Evolutionary conservation across 208 protist species (phyloP).

Genomic region (Vickermania ingenoplastis): DNA sequence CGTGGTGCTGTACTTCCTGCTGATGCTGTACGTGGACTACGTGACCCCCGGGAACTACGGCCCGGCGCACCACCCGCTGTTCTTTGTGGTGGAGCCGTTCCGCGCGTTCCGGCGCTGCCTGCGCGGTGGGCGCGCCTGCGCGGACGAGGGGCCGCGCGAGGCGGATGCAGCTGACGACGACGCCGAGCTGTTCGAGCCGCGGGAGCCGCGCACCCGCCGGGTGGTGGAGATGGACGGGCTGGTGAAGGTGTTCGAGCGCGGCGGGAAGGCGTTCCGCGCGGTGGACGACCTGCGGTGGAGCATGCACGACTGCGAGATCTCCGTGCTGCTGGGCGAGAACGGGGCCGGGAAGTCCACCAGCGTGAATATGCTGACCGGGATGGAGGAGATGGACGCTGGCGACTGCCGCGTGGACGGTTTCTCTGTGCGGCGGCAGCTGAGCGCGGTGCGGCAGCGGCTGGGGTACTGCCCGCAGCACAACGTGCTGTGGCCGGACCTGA

Average conservation of each 20-base stretch:
- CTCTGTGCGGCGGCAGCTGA: constrained; percentile 42
- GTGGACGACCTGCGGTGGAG: constrained; percentile 61
- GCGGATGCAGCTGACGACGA: no score
- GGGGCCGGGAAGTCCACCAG: no score
- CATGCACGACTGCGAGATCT: no score
- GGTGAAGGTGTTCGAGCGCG: constrained; percentile 13
- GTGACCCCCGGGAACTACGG: constrained; percentile 43
- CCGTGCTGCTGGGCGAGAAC: constrained; percentile 71
- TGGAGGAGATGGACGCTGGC: constrained; percentile 48
- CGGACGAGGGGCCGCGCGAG: constrained; percentile 2
- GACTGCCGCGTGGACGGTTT: constrained; percentile 61
- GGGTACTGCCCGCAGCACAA: constrained; percentile 92
- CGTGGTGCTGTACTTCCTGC: constrained; percentile 39
- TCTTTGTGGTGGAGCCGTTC: constrained; percentile 40
- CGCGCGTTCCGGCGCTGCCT: constrained; percentile 6
- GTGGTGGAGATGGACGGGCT: constrained; percentile 23
- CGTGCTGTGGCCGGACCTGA: constrained; percentile 88
- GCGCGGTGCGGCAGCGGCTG: constrained; percentile 55
- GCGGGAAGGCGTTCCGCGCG: constrained; percentile 29
- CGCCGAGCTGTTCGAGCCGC: no score
- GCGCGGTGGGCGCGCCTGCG: neutral
- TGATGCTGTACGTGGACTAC: constrained; percentile 49
- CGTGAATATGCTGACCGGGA: constrained; percentile 84
- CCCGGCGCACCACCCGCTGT: constrained; percentile 36
- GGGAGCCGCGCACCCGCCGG: no score